These are phyloP conservation scores for Musa troglodytarum DNA, from an alignment of 176 grass and related monocot genomes.

Conservation along the genomic window DNA sequence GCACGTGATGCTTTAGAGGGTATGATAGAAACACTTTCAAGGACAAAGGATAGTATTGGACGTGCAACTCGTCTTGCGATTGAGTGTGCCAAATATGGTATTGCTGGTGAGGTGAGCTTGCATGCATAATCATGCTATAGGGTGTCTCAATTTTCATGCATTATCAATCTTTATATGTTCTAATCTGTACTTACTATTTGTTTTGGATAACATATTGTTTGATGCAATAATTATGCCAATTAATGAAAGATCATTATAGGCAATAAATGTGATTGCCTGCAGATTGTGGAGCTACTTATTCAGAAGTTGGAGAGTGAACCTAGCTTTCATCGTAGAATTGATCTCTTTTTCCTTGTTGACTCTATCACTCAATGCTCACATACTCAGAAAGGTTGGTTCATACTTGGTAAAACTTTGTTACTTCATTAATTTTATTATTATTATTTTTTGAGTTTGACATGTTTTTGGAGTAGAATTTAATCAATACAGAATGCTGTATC, in stretches of 20 bases:
- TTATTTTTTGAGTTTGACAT: background rate
- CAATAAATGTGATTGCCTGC: conserved; percentile 8
- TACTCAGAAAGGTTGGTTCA: conserved; percentile 63
- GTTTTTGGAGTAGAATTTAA: too few species aligned
- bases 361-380: conserved; percentile 93
- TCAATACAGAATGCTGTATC: too few species aligned
- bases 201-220: background rate
- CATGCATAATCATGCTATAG: background rate
- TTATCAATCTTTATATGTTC: too few species aligned
- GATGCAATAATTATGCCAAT: background rate
- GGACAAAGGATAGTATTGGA: conserved; percentile 97
- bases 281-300: conserved; percentile 92
- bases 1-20: conserved; percentile 82
- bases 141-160: too few species aligned
- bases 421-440: background rate
- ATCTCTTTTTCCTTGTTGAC: conserved; percentile 91
- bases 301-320: conserved; percentile 72
- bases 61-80: conserved; percentile 92
- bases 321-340: conserved; percentile 81
- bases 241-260: background rate
- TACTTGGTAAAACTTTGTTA: background rate
- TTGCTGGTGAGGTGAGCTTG: conserved; percentile 58
- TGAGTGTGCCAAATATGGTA: conserved; percentile 92
- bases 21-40: conserved; percentile 93
- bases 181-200: background rate